Conservation (phyloP, 208 protist species). For the Strigomonas oncopelti region DNA sequence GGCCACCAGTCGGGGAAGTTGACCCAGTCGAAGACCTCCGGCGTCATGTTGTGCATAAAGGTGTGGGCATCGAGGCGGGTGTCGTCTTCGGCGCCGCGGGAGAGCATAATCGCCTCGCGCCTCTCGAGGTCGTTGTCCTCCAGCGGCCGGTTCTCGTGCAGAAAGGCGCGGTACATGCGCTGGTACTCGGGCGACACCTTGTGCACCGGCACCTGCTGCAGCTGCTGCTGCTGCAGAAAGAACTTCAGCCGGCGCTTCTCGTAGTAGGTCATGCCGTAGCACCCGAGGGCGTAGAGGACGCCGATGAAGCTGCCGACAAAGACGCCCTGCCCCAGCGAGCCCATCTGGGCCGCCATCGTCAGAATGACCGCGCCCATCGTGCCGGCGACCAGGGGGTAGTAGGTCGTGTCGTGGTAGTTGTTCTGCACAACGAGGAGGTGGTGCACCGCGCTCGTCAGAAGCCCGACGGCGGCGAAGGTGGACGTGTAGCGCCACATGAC, state of each 20-base stretch:
- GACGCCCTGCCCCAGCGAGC: constrained; percentile 57
- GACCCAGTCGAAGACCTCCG: constrained; percentile 84
- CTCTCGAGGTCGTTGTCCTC: constrained; percentile 53
- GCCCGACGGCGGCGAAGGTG: constrained; percentile 64
- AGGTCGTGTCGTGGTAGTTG: constrained; percentile 71
- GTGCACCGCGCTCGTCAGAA: constrained; percentile 71
- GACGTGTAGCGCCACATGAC: constrained; percentile 82
- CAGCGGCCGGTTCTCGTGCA: constrained; percentile 78
- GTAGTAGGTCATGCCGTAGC: constrained; percentile 76
- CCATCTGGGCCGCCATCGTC: constrained; percentile 66
- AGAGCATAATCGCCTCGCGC: constrained; percentile 51
- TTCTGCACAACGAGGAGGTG: constrained; percentile 77
- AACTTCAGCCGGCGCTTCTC: constrained; percentile 51
- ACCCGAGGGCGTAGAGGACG: constrained; percentile 64
- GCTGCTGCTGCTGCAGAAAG: constrained; percentile 75
- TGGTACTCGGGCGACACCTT: constrained; percentile 82
- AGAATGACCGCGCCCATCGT: constrained; percentile 41
- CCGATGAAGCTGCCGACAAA: constrained; percentile 70
- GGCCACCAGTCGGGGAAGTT: constrained; percentile 90
- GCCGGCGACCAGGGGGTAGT: constrained; percentile 71
- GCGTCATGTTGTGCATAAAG: constrained; percentile 79
- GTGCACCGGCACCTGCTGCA: constrained; percentile 75
- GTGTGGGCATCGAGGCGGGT: constrained; percentile 68
- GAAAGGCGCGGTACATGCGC: constrained; percentile 76
- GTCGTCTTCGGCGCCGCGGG: constrained; percentile 43